These are phyloP conservation scores for Komagataella ulmi DNA, from an alignment of 805 yeast species.

Conservation along the genomic window DNA sequence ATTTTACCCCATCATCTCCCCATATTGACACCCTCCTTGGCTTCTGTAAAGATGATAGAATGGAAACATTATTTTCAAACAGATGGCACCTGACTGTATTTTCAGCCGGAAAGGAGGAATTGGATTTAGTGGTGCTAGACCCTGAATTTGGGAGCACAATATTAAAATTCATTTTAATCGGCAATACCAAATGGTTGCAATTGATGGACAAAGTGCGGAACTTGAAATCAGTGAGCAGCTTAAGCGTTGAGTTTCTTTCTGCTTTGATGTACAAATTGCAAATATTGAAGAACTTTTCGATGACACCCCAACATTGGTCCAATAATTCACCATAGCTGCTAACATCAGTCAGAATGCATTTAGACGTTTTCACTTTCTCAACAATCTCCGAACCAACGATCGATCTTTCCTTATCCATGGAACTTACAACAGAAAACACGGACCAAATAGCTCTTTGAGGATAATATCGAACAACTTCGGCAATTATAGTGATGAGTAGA, in stretches of 20 bases:
- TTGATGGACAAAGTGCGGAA: slow-evolving; percentile 16
- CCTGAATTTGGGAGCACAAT: slow-evolving; percentile 35
- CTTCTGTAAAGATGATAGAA: slow-evolving; percentile 73
- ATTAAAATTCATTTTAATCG: slow-evolving; percentile 58
- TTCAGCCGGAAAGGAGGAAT: slow-evolving; percentile 18
- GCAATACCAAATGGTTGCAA: slow-evolving; percentile 46
- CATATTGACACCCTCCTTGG: slow-evolving; percentile 66
- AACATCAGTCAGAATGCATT: slow-evolving; percentile 4
- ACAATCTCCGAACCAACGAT: slow-evolving; percentile 32
- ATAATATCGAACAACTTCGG: slow-evolving; percentile 44
- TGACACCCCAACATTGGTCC: slow-evolving; percentile 18
- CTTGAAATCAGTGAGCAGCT: slow-evolving; percentile 26
- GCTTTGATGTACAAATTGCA: slow-evolving; percentile 26
- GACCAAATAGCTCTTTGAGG: slow-evolving; percentile 86
- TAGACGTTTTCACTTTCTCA: slow-evolving; percentile 14
- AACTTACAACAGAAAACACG: slow-evolving; percentile 55
- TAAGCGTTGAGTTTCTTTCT: slow-evolving; percentile 18
- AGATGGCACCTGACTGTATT: slow-evolving; percentile 39
- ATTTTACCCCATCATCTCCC: slow-evolving; percentile 69
- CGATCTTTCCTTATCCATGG: slow-evolving; percentile 33
- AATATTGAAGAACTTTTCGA: slow-evolving; percentile 27
- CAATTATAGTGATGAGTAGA: slow-evolving; percentile 43
- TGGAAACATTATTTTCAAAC: slow-evolving; percentile 54
- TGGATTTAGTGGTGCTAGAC: neutral
- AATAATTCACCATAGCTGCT: slow-evolving; percentile 8